These are phyloP conservation scores for Solanum arcanum DNA, from an alignment of 257 asterid species.

Conservation along the genomic window DNA sequence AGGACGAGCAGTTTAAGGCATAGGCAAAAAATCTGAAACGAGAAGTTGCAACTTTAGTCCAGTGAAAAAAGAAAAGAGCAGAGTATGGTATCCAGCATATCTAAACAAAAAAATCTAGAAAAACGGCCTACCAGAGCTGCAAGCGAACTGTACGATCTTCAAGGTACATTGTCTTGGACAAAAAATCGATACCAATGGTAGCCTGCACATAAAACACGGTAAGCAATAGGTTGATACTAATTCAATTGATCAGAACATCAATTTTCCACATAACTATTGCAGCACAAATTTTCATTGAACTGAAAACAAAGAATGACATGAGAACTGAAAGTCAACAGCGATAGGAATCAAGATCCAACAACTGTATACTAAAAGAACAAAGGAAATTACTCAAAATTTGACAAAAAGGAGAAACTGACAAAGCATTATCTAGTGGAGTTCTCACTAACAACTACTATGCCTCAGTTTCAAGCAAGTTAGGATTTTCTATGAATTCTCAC, in stretches of 20 bases:
- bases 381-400: not conserved
- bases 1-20: too few species aligned
- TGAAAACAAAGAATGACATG: not conserved
- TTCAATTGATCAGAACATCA: not conserved
- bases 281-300: not conserved
- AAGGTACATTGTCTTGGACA: slow-evolving; percentile 57
- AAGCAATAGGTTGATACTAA: not conserved
- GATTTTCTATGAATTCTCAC: not conserved
- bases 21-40: not conserved
- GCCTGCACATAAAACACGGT: slow-evolving; percentile 16
- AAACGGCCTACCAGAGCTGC: slow-evolving; percentile 9
- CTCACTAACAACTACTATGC: not conserved
- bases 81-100: not conserved
- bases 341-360: not conserved
- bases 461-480: not conserved
- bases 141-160: slow-evolving; percentile 60
- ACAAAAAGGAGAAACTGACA: not conserved
- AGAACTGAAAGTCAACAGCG: not conserved
- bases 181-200: slow-evolving; percentile 49
- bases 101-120: not conserved
- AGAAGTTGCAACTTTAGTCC: not conserved
- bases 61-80: not conserved
- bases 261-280: not conserved
- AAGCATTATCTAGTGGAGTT: not conserved
- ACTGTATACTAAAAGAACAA: not conserved